Evolutionary conservation across 2,329 filamentous ascomycete genomes (phyloP).

Genomic region (Gyromitra esculenta): DNA sequence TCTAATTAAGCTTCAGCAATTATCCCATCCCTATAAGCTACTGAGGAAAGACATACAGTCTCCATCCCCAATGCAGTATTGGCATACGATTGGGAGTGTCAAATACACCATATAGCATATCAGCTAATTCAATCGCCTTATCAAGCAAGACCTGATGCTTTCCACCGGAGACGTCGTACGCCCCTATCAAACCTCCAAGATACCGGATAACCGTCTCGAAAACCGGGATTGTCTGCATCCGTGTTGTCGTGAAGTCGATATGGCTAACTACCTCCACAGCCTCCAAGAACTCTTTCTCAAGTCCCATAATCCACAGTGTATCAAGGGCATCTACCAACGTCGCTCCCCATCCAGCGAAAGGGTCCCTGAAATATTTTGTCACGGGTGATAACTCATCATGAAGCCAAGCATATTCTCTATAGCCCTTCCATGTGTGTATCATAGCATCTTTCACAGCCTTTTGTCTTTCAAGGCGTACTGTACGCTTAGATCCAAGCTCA

Average conservation of each 20-base stretch:
- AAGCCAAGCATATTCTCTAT: constrained; percentile 80
- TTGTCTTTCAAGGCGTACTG: constrained; percentile 72
- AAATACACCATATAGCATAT: constrained; percentile 82
- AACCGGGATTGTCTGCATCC: constrained; percentile 77
- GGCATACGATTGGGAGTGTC: constrained; percentile 97
- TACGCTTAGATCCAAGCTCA: constrained; percentile 70
- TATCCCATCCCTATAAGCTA: constrained; percentile 40
- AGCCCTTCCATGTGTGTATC: constrained; percentile 81
- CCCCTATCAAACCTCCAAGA: constrained; percentile 82
- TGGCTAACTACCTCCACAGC: constrained; percentile 74
- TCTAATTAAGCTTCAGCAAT: constrained; percentile 22
- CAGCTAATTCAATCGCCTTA: constrained; percentile 81
- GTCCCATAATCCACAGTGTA: constrained; percentile 85
- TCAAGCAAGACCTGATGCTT: constrained; percentile 75
- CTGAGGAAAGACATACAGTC: constrained; percentile 64
- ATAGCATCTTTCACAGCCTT: constrained; percentile 77
- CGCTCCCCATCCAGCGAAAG: constrained; percentile 91
- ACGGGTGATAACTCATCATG: constrained; percentile 87
- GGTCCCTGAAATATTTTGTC: constrained; percentile 73
- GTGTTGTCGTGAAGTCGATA: constrained; percentile 84
- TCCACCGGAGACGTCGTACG: constrained; percentile 83
- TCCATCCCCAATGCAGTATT: constrained; percentile 80
- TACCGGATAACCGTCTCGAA: constrained; percentile 95
- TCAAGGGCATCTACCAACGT: constrained; percentile 85
- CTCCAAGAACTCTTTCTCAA: constrained; percentile 81